Conservation (phyloP, 1,139 yeast genomes). For the Pichia sp. region DNA sequence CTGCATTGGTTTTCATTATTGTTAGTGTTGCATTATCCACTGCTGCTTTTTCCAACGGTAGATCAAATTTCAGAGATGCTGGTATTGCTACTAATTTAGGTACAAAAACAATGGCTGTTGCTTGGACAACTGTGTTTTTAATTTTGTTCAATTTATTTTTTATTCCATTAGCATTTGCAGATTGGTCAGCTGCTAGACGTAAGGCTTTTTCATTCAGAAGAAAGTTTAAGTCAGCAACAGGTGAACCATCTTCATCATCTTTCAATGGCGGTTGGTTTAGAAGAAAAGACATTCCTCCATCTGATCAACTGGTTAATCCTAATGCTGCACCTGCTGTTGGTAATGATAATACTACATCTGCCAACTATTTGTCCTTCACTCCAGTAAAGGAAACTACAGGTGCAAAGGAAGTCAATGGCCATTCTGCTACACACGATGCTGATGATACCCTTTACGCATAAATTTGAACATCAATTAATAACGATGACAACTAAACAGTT, state of each 20-base stretch:
- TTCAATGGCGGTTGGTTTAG: constrained; percentile 10
- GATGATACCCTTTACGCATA: constrained; percentile 1
- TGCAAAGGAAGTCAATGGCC: constrained; percentile 1
- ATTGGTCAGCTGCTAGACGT: background rate
- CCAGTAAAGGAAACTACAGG: constrained; percentile 7
- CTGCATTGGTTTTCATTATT: constrained; percentile 48
- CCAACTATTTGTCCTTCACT: constrained; percentile 9
- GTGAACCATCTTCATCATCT: background rate
- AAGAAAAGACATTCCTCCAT: constrained; percentile 10
- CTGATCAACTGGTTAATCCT: constrained; percentile 4
- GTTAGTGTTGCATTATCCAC: constrained; percentile 60
- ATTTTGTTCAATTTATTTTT: constrained; percentile 16
- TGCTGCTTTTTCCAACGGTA: constrained; percentile 59
- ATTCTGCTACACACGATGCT: constrained; percentile 1
- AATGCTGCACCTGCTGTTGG: background rate
- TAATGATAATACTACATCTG: background rate
- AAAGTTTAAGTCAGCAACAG: no score
- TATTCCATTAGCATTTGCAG: constrained; percentile 2
- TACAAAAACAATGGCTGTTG: constrained; percentile 32
- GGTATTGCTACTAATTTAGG: constrained; percentile 50
- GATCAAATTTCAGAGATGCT: constrained; percentile 44
- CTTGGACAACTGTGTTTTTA: constrained; percentile 22
- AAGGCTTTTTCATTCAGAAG: no score
- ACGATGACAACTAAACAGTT: no score
- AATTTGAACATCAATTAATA: no score